Conservation (phyloP, 2,329 filamentous ascomycete species). For the Microcyclospora tardicrescens region DNA sequence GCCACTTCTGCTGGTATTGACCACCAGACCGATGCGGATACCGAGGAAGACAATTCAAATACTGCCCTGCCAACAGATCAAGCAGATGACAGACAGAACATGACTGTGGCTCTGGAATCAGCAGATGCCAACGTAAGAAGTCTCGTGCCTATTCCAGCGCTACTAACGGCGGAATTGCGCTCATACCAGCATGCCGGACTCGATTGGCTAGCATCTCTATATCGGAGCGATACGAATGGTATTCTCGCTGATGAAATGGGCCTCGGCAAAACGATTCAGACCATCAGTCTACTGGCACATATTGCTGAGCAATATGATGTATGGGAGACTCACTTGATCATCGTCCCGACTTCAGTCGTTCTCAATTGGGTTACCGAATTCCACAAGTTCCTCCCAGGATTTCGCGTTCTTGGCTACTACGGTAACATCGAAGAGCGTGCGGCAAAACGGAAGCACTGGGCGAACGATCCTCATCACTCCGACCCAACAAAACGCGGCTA, state of each 20-base stretch:
- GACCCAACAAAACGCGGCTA: constrained; percentile 92
- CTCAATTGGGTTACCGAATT: constrained; percentile 99
- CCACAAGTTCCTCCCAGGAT: constrained; percentile 96
- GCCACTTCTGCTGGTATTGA: neutral
- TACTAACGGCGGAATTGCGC: constrained; percentile 74
- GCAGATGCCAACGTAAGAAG: constrained; percentile 5
- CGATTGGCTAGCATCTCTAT: constrained; percentile 90
- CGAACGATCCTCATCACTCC: constrained; percentile 47
- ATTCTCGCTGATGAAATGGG: constrained; percentile 98
- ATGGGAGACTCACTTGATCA: constrained; percentile 91
- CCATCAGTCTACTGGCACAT: constrained; percentile 84
- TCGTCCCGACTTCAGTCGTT: constrained; percentile 96
- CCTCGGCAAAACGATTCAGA: constrained; percentile 95
- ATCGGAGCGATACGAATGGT: constrained; percentile 84
- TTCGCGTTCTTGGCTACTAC: constrained; percentile 96
- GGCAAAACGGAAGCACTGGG: constrained; percentile 84
- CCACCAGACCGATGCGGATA: neutral
- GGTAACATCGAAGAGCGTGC: constrained; percentile 86
- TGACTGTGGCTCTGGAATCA: neutral
- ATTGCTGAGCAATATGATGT: constrained; percentile 79
- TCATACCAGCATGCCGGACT: constrained; percentile 96
- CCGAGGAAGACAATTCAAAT: neutral
- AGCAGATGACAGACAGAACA: neutral
- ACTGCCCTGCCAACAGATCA: neutral
- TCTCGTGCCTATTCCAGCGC: constrained; percentile 44